Evolutionary conservation across 108 stramenopile species (phyloP), one percentile per base, ranked within the genome.

Genomic region (Mayamaea pseudoterrestris): DNA sequence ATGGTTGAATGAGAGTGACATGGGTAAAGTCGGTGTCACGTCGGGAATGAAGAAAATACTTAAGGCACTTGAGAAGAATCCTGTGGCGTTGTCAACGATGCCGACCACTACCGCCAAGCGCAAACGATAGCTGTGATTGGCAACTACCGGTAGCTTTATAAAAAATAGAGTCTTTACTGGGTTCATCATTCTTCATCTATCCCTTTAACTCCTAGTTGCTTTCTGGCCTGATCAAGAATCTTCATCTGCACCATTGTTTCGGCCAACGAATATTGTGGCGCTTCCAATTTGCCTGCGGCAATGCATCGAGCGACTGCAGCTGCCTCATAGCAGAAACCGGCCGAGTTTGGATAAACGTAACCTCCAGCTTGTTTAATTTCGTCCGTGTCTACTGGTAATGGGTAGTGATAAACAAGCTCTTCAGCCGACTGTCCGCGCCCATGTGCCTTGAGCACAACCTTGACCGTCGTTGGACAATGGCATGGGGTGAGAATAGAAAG

Each of bases 261-360:
- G 14, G 69, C 47, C 47, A 46, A 45, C 9, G 83, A 73, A 50
- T 60, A 80, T 51, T 85, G 78, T n/a, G 76, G 78, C 13, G 63
- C 60, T 44, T 80, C 83, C 4, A 34, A 56, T 32, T 77, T 74
- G 2, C 89, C 89, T 0, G 62, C 68, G 7, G 68, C 75, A 44
- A 90, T 73, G 51, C 82, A 86, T 46, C 82, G 54, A 14, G 77
- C 76, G 4, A 86, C 78, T 13, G 84, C 89, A 9, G 71, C 82
- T 2, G 89, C 89, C 47, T 91, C 89, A 47, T 84, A 91, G 16
- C 42, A 50, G 18, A 91, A 82, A 1, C 89, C 89, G 8, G 68
- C 60, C 17, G 63, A 66, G 61, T 91, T 91, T 3, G 89, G 89
- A 51, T 83, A 91, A 41, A 73, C 55, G 51, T 60, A 91, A 1